Conservation (phyloP, 129 eudicot genomes). For the Flaveria sonorensis region DNA sequence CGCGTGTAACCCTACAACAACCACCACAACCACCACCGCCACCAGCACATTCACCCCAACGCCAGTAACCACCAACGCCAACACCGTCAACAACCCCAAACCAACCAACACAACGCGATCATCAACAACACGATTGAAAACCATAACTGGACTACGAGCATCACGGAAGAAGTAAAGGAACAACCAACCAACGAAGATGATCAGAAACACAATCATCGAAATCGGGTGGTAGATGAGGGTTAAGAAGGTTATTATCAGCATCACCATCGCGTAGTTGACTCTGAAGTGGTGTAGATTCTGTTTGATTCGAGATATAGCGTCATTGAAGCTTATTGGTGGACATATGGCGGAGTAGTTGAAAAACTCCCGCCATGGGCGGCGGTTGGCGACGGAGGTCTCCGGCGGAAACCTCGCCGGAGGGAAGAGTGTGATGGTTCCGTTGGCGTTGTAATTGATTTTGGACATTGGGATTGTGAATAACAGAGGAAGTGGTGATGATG, state of each 20-base stretch:
- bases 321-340: conserved; percentile 49
- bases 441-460: too few species aligned
- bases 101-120: conserved; percentile 55
- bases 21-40: conserved; percentile 50
- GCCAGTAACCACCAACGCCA: conserved; percentile 57
- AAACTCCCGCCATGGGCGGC: conserved; percentile 74
- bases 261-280: conserved; percentile 57
- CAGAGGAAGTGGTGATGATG: too few species aligned
- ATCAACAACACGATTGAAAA: conserved; percentile 43
- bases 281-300: conserved; percentile 57
- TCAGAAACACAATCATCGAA: conserved; percentile 59
- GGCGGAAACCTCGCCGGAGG: too few species aligned
- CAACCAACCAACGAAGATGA: conserved; percentile 54
- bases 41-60: conserved; percentile 72
- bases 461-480: too few species aligned
- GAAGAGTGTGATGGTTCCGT: too few species aligned
- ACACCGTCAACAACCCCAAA: conserved; percentile 58
- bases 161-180: conserved; percentile 50
- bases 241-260: conserved; percentile 52
- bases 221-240: conserved; percentile 73
- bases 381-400: conserved; percentile 26
- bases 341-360: conserved; percentile 45
- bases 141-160: conserved; percentile 32
- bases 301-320: conserved; percentile 54
- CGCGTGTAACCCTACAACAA: conserved; percentile 50